These are phyloP conservation scores for Oryza rufipogon DNA, from an alignment of 176 grass and related monocot species.

Conservation along the genomic window DNA sequence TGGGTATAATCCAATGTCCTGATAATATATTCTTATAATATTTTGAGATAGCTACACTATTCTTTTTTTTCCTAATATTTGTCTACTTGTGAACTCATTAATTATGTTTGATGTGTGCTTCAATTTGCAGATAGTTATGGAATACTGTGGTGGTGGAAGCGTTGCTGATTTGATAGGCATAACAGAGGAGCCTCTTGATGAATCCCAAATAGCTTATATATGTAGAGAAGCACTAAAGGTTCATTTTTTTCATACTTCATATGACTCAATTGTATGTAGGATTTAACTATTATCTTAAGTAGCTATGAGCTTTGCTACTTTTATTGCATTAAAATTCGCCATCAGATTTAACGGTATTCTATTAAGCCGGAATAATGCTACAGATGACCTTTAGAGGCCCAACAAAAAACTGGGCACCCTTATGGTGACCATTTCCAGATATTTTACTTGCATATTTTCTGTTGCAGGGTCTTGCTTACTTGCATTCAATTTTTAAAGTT, in stretches of 20 bases:
- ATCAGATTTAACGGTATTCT: background rate
- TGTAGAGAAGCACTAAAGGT: constrained; percentile 99
- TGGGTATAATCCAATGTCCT: constrained; percentile 65
- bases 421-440: constrained; percentile 29
- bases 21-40: constrained; percentile 26
- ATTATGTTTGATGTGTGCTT: background rate
- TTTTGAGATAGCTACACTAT: background rate
- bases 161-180: constrained; percentile 91
- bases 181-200: constrained; percentile 92
- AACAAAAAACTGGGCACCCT: background rate
- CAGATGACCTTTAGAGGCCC: constrained; percentile 7
- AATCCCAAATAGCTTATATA: constrained; percentile 98
- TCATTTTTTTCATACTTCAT: constrained; percentile 15
- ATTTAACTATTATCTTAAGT: constrained; percentile 17
- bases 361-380: constrained; percentile 11
- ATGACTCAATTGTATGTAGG: background rate
- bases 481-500: constrained; percentile 99
- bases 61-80: background rate
- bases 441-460: constrained; percentile 44
- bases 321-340: background rate
- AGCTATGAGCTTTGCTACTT: background rate
- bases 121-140: constrained; percentile 90
- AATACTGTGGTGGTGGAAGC: constrained; percentile 99
- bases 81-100: constrained; percentile 24
- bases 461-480: constrained; percentile 92